These are phyloP conservation scores for Pseudevernia furfuracea DNA, from an alignment of 495 filamentous ascomycete genomes.

Conservation along the genomic window DNA sequence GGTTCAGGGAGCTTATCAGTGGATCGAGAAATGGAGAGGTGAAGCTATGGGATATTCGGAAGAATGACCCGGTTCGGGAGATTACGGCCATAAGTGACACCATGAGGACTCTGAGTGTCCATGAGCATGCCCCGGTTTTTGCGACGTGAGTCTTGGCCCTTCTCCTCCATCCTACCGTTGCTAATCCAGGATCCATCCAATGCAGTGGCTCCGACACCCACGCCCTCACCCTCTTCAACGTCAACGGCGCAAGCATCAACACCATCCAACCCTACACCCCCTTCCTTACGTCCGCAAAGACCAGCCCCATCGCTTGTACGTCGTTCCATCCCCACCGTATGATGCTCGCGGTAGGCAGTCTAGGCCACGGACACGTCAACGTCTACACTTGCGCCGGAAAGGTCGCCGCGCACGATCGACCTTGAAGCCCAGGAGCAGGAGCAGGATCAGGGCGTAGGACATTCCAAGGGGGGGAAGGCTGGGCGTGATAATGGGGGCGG, in stretches of 20 bases:
- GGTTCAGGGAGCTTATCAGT: slow-evolving; percentile 78
- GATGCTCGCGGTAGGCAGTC: slow-evolving; percentile 75
- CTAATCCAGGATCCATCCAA: background rate
- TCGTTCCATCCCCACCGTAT: slow-evolving; percentile 95
- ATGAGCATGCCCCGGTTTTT: slow-evolving; percentile 96
- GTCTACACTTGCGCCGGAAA: slow-evolving; percentile 50
- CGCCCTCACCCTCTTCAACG: slow-evolving; percentile 85
- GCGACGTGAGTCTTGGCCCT: slow-evolving; percentile 62
- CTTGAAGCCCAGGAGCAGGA: background rate
- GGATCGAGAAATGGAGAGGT: slow-evolving; percentile 87
- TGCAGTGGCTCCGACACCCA: slow-evolving; percentile 83
- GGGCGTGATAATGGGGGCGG: background rate
- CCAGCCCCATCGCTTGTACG: slow-evolving; percentile 73
- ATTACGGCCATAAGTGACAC: slow-evolving; percentile 69
- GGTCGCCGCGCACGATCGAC: background rate
- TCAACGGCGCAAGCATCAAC: slow-evolving; percentile 67
- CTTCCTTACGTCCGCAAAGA: slow-evolving; percentile 72
- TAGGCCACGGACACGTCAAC: slow-evolving; percentile 65
- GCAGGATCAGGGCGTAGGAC: too few species aligned
- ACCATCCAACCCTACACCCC: slow-evolving; percentile 79
- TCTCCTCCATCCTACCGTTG: background rate
- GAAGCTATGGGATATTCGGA: slow-evolving; percentile 91
- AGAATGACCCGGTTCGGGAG: slow-evolving; percentile 63
- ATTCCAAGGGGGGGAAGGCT: background rate
- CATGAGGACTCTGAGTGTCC: slow-evolving; percentile 77